A percentile compares a stretch with the other conserved stretches of the same genome.
Conservation (phyloP, 164 flowering plant genomes). For the Paratinospora sagittata region DNA sequence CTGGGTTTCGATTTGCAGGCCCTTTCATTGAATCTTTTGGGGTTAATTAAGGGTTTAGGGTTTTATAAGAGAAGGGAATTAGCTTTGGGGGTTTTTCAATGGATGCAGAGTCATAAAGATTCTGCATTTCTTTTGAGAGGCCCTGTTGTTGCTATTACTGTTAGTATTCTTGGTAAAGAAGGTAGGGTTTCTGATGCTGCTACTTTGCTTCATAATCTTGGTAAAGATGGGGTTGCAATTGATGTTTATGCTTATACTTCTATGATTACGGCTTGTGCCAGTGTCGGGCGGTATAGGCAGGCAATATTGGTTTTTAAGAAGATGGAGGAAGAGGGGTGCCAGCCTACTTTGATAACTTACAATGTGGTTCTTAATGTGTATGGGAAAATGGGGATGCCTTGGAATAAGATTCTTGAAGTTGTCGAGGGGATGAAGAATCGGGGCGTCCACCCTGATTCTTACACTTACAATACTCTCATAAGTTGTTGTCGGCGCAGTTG, state of each 20-base stretch:
- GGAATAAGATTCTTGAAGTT: conserved; percentile 52
- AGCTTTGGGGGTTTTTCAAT: conserved; percentile 58
- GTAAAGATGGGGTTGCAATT: conserved; percentile 46
- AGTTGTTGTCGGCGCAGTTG: conserved; percentile 78
- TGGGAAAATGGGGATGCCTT: conserved; percentile 94
- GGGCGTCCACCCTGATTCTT: conserved; percentile 69
- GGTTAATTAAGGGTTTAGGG: conserved; percentile 62
- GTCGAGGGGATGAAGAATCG: conserved; percentile 65
- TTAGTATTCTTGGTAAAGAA: conserved; percentile 54
- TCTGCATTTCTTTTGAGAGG: conserved; percentile 29
- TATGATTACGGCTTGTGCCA: conserved; percentile 57
- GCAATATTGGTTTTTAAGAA: conserved; percentile 60
- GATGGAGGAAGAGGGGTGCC: conserved; percentile 79
- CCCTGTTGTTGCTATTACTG: conserved; percentile 49
- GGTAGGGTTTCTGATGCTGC: conserved; percentile 50
- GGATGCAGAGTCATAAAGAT: conserved; percentile 40
- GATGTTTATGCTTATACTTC: conserved; percentile 87
- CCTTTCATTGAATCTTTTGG: conserved; percentile 41
- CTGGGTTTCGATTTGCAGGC: conserved; percentile 16
- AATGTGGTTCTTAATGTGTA: conserved; percentile 80
- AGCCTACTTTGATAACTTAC: conserved; percentile 79
- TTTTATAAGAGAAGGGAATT: conserved; percentile 49
- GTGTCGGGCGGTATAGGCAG: conserved; percentile 65
- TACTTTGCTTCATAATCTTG: conserved; percentile 42
- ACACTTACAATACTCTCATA: conserved; percentile 83